Percentiles rank a stretch among this genome's conserved stretches.
Conservation (phyloP, 345 rosid genomes). For the Populus simonii region DNA sequence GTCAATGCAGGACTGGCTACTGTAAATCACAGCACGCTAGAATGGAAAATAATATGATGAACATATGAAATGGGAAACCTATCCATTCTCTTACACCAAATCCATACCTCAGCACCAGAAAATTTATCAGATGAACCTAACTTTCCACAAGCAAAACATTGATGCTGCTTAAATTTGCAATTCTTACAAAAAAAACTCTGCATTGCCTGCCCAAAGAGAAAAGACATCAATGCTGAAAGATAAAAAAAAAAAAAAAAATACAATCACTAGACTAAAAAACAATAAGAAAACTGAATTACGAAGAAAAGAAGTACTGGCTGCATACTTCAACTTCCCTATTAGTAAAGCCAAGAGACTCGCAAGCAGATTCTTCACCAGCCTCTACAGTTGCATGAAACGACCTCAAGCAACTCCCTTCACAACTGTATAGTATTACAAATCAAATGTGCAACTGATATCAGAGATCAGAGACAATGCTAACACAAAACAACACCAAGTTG, state of each 20-base stretch:
- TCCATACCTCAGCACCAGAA: slow-evolving; percentile 61
- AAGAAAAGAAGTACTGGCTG: slow-evolving; percentile 12
- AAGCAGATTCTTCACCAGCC: slow-evolving; percentile 56
- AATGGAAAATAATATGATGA: not conserved
- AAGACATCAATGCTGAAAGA: not conserved
- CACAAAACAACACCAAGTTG: not conserved
- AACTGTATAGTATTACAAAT: slow-evolving; percentile 41
- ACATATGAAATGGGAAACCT: not conserved
- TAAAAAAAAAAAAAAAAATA: slow-evolving; percentile 23
- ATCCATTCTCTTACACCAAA: slow-evolving; percentile 8
- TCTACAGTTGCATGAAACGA: slow-evolving; percentile 74
- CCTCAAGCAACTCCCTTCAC: slow-evolving; percentile 92
- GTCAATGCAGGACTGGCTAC: not conserved
- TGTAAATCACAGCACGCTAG: not conserved
- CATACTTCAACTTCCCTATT: slow-evolving; percentile 62
- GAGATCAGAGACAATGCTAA: not conserved
- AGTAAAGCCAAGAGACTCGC: slow-evolving; percentile 67
- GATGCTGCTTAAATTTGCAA: slow-evolving; percentile 70
- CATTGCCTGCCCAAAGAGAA: slow-evolving; percentile 46
- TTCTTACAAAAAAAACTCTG: slow-evolving; percentile 61
- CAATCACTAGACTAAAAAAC: not conserved
- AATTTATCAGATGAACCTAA: slow-evolving; percentile 77
- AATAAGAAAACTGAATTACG: slow-evolving; percentile 8
- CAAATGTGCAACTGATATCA: slow-evolving; percentile 19
- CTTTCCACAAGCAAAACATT: slow-evolving; percentile 78